Base-by-base conservation (phyloP, 352 stramenopile genomes). In the Phytophthora chlamydospora region DNA sequence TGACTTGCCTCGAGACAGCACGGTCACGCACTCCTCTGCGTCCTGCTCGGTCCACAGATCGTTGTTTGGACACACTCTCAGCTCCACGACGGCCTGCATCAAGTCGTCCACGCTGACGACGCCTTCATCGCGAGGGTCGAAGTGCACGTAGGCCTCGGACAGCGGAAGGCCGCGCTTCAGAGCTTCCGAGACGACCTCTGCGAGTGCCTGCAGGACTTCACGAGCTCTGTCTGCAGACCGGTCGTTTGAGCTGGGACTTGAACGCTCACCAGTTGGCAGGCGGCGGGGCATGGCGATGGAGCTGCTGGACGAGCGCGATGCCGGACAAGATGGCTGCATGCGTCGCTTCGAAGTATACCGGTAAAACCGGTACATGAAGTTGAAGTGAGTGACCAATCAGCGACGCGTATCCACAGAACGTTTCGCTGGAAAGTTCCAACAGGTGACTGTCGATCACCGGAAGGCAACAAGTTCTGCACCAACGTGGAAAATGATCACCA, bases 91-190 rank as follows among this genome's bases (percentile, higher is more conserved):
- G 17, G 68, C 79, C 2, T 76, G 48, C 66, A 85, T 76, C 57
- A 90, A 69, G 51, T 83, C 68, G 34, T 85, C 75, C 12, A 75
- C 65, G 11, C 73, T 67, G 2, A 89, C 79, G 19, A 88, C 63
- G 0, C 75, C 75, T 35, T 83, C 52, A 12, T 70, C 73, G 3
- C 43, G 50, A 8, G 75, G 76, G 46, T 86, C 78, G 35, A 90
- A 90, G 57, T 90, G 81, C 9, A 68, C 58, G 35, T 83, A 90
- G 24, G 78, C 86, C 24, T 79, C 68, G 6, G 58, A 70, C 8
- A 89, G 52, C 11, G 71, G 67, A 11, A 90, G 75, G 19, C 78
- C 81, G 11, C 81, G 81, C 14, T 45, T 62, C 31, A 72, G 58
- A 32, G 81, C 78, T 49, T 88, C 81, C 0, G 32, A 55, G 9